Evolutionary conservation across 225 moss, liverwort and hornwort genomes (phyloP).

Genomic region (Anthoceros angustus): DNA sequence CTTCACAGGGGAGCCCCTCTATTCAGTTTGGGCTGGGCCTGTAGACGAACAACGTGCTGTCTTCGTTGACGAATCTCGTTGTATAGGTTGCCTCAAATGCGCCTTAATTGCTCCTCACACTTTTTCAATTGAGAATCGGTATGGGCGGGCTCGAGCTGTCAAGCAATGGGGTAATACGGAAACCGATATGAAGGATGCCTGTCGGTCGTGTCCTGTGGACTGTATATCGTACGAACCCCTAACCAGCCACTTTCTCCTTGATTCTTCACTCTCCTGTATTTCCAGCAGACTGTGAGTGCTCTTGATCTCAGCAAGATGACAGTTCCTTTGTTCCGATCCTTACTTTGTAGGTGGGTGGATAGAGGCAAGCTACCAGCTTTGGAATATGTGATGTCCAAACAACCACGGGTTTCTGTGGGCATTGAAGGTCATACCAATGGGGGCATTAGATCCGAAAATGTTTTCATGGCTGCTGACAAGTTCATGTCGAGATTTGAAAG

Average conservation of each 20-base stretch:
- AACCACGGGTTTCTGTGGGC: constrained; percentile 52
- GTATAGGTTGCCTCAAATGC: constrained; percentile 88
- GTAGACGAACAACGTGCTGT: constrained; percentile 61
- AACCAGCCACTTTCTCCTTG: not conserved
- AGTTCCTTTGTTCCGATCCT: not conserved
- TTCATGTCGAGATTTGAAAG: constrained; percentile 53
- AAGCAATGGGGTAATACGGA: constrained; percentile 90
- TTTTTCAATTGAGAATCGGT: constrained; percentile 65
- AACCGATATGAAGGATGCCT: constrained; percentile 48
- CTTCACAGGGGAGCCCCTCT: constrained; percentile 74
- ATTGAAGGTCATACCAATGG: constrained; percentile 44
- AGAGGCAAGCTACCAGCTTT: constrained; percentile 58
- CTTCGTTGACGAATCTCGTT: constrained; percentile 79
- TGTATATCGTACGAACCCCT: constrained; percentile 58
- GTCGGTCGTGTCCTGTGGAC: constrained; percentile 83
- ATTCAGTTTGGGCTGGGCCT: constrained; percentile 72
- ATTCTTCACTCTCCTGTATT: not conserved
- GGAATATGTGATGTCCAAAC: constrained; percentile 94
- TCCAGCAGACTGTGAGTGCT: not conserved
- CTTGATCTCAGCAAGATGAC: not conserved
- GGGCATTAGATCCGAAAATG: constrained; percentile 63
- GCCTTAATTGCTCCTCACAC: constrained; percentile 78
- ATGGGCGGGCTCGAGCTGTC: constrained; percentile 76
- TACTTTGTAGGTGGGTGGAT: constrained; percentile 48
- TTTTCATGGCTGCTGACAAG: constrained; percentile 57